A percentile compares a stretch with the other conserved stretches of the same genome.
phyloP scores from a whole-genome alignment of 176 grass and related monocot species.

The Triticum dicoccoides region DNA sequence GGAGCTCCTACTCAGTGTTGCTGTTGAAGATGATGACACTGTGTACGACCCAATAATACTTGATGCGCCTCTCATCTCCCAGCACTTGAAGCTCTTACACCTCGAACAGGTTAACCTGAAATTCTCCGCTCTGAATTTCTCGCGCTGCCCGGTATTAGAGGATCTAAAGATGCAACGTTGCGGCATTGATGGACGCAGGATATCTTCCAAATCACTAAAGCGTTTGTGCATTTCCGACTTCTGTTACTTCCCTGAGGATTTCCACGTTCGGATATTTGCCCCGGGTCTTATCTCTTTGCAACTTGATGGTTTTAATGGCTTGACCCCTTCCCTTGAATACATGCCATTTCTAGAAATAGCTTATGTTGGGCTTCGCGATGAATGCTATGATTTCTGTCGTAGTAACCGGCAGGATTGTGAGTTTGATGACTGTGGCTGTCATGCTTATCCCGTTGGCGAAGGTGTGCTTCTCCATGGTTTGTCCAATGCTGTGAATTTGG shows the following conservation, averaged over 20 bases:
- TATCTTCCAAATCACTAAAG: not conserved
- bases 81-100: not conserved
- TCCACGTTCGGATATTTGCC: not conserved
- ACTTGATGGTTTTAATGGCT: too few relatives aligned
- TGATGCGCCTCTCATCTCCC: not conserved
- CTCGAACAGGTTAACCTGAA: not conserved
- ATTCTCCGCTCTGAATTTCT: not conserved
- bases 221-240: not conserved
- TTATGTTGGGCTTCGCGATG: not conserved
- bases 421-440: not conserved
- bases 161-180: not conserved
- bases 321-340: too few relatives aligned
- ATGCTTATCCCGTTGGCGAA: not conserved
- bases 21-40: too few relatives aligned
- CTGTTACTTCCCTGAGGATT: not conserved
- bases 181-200: not conserved
- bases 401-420: not conserved
- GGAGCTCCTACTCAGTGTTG: not conserved
- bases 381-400: not conserved
- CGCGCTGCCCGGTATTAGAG: not conserved
- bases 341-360: not conserved
- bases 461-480: not conserved
- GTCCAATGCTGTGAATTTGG: not conserved
- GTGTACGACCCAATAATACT: not conserved
- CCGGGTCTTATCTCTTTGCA: not conserved